Percentiles rank a stretch among this genome's conserved stretches.
Conservation (phyloP, 192 early-diverging fungal species). For the Podila minutissima region DNA sequence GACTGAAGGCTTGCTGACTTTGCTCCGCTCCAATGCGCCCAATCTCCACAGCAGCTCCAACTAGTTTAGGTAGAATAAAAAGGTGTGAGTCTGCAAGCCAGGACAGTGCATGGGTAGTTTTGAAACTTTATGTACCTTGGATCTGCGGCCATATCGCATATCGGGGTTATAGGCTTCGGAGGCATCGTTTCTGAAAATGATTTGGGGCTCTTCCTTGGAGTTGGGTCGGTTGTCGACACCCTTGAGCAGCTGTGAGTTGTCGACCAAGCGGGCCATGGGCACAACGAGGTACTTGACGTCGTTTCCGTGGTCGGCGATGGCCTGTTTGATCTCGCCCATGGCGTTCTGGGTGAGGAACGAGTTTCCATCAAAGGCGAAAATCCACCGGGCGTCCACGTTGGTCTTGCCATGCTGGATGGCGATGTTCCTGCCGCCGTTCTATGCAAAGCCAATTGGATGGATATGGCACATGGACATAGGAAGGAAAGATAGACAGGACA, state of each 20-base stretch:
- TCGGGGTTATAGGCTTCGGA: slow-evolving; percentile 63
- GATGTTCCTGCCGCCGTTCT: slow-evolving; percentile 71
- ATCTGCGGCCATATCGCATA: slow-evolving; percentile 73
- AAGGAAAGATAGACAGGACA: background rate
- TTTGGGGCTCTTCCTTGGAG: slow-evolving; percentile 70
- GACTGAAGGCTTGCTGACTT: slow-evolving; percentile 58
- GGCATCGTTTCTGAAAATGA: slow-evolving; percentile 67
- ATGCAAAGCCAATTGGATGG: background rate
- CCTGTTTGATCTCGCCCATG: slow-evolving; percentile 62
- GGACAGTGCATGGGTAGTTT: background rate
- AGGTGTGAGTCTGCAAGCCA: slow-evolving; percentile 2
- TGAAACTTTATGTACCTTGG: slow-evolving; percentile 55
- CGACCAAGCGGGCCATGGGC: slow-evolving; percentile 68
- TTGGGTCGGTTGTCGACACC: slow-evolving; percentile 61
- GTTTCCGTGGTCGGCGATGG: slow-evolving; percentile 56
- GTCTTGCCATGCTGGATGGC: slow-evolving; percentile 62
- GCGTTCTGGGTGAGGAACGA: slow-evolving; percentile 65
- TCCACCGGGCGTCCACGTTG: slow-evolving; percentile 61
- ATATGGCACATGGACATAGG: background rate
- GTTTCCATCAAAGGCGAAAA: slow-evolving; percentile 73
- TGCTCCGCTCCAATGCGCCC: slow-evolving; percentile 60
- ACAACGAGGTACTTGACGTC: slow-evolving; percentile 68
- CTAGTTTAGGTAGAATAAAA: slow-evolving; percentile 21
- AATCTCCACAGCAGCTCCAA: slow-evolving; percentile 66
- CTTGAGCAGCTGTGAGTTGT: slow-evolving; percentile 63